Evolutionary conservation across 345 rosid species (phyloP).

Genomic region (Noccaea caerulescens): DNA sequence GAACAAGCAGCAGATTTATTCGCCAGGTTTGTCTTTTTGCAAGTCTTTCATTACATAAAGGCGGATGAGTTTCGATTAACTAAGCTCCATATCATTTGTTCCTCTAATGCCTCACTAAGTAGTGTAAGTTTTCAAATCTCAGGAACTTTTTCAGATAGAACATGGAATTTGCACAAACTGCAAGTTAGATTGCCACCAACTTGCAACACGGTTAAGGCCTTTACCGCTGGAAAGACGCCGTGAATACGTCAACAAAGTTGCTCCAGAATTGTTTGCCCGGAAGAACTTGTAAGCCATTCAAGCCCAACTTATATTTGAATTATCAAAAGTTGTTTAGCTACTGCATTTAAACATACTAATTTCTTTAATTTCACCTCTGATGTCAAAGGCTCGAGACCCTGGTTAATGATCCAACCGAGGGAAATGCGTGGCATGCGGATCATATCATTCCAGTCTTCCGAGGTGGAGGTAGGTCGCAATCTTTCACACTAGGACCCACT

Average conservation of each 20-base stretch:
- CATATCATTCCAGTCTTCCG: constrained; percentile 85
- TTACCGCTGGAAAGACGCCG: constrained; percentile 67
- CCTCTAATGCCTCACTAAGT: constrained; percentile 23
- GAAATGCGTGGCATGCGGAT: constrained; percentile 97
- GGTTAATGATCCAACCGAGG: constrained; percentile 75
- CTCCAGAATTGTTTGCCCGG: constrained; percentile 69
- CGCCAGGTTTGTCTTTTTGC: constrained; percentile 65
- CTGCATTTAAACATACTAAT: neutral
- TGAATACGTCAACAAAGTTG: constrained; percentile 58
- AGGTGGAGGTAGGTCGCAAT: constrained; percentile 74
- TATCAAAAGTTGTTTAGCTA: constrained; percentile 2
- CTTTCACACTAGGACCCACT: neutral
- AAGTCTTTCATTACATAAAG: constrained; percentile 18
- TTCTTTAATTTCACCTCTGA: neutral
- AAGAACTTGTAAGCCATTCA: constrained; percentile 65
- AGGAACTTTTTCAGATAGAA: constrained; percentile 91
- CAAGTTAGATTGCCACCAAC: constrained; percentile 83
- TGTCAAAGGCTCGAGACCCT: constrained; percentile 72
- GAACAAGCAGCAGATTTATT: constrained; percentile 76
- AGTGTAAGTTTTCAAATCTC: constrained; percentile 37
- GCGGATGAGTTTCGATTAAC: neutral
- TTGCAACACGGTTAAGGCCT: constrained; percentile 70
- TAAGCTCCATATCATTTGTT: constrained; percentile 10
- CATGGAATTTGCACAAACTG: constrained; percentile 85
- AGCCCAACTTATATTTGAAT: neutral